Conservation (phyloP, 1,139 yeast genomes). For the Pichia sp. region DNA sequence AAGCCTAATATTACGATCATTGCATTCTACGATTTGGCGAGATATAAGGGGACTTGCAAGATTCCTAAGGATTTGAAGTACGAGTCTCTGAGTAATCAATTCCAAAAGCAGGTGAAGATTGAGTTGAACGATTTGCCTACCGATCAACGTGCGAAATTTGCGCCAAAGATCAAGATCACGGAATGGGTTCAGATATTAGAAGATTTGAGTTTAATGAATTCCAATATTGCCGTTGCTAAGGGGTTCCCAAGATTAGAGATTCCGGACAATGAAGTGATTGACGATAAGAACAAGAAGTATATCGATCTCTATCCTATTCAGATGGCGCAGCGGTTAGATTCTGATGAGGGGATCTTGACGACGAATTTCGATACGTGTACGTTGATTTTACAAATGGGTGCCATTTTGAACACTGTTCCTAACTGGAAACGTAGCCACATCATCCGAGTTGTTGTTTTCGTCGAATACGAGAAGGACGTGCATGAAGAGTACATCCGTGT, state of each 20-base stretch:
- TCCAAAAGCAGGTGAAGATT: constrained; percentile 27
- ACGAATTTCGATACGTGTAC: constrained; percentile 96
- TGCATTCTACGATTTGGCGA: constrained; percentile 71
- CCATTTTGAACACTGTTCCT: constrained; percentile 88
- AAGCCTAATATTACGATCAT: constrained; percentile 90
- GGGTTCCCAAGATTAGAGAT: constrained; percentile 63
- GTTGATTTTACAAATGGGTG: constrained; percentile 86
- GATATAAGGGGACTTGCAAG: constrained; percentile 20
- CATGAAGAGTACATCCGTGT: constrained; percentile 67
- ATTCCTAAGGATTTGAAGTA: constrained; percentile 24
- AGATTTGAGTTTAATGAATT: constrained; percentile 87
- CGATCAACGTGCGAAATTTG: constrained; percentile 65
- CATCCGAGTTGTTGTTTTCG: constrained; percentile 84
- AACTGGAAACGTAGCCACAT: constrained; percentile 80
- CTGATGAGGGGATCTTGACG: constrained; percentile 63
- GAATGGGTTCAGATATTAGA: constrained; percentile 95
- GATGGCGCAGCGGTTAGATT: constrained; percentile 76
- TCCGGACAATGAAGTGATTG: constrained; percentile 22
- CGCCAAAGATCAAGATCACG: constrained; percentile 62
- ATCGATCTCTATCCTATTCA: constrained; percentile 95
- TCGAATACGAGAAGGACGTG: constrained; percentile 70
- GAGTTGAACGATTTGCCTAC: constrained; percentile 60
- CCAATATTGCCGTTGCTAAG: constrained; percentile 91
- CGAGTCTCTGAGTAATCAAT: constrained; percentile 23
- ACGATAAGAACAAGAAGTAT: constrained; percentile 39